Base-by-base conservation (phyloP, 2,329 filamentous ascomycete genomes). In the Alternaria panax region DNA sequence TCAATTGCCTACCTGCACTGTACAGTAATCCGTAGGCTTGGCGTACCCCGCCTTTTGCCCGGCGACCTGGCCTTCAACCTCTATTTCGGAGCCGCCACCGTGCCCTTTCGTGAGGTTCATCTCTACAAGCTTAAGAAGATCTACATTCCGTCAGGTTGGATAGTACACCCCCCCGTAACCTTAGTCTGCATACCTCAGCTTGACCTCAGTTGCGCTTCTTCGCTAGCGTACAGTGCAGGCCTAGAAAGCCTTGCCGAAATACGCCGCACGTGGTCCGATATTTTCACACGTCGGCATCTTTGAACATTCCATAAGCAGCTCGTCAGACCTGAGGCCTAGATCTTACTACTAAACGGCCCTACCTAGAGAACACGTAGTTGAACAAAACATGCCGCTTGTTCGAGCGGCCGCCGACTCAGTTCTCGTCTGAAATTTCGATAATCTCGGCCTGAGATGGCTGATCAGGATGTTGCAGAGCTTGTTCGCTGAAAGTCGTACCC, bases 391-490 rank as follows among this genome's bases (percentile, higher is more conserved):
- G 51, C 34, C 36, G 46, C 22, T 25, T 34, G 11, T 8, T 56
- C 32, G 9, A 41, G 20, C 36, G 9, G 20, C 20, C 20, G 38
- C 38, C 20, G 20, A 24, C 20, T 41, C 20, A 47, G 46, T 70
- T 63, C 4, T 74, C 70, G 28, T 73, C 70, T 2, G 72, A 75
- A 3, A 75, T 74, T 4, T 66, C 65, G 20, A 76, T 70, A 11
- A 71, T 65, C 48, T 76, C 72, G 4, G 63, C 60, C 34, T 74
- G 66, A 4, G 71, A 72, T 14, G 71, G 71, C 22, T 54, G 58
- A 16, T 63, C 51, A 27, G 69, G 67, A 22, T 61, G 56, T 22
- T 42, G 57, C 41, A 73, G 54, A 22, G 71, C 69, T 42, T 69
- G 54, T 22, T 45, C 30, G 16, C 66, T 71, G 41, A 75, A 75